A percentile compares a stretch with the other conserved stretches of the same genome.
phyloP scores from a whole-genome alignment of 2,329 filamentous ascomycete species.

The Penicillium rolfsii region DNA sequence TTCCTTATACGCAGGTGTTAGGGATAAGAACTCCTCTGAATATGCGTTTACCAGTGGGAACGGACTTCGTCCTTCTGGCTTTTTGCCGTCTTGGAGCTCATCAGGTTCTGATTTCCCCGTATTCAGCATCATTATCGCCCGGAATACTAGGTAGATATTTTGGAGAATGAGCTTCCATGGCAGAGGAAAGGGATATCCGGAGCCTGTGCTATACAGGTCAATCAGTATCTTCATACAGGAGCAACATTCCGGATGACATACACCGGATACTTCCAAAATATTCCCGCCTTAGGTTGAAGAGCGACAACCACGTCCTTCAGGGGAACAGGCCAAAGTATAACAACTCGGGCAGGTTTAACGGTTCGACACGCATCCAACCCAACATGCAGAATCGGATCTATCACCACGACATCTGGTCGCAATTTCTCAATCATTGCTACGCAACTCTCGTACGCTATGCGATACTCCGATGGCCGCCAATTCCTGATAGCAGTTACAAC shows the following conservation, averaged over 20 bases:
- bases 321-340: slow-evolving; percentile 52
- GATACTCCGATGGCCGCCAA: slow-evolving; percentile 48
- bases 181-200: slow-evolving; percentile 52
- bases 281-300: slow-evolving; percentile 43
- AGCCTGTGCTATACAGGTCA: slow-evolving; percentile 42
- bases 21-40: slow-evolving; percentile 32
- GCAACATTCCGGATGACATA: slow-evolving; percentile 17
- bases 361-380: slow-evolving; percentile 50
- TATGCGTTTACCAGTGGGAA: slow-evolving; percentile 36
- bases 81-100: slow-evolving; percentile 29
- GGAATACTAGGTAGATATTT: slow-evolving; percentile 48
- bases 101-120: slow-evolving; percentile 24
- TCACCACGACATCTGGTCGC: slow-evolving; percentile 46
- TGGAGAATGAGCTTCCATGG: slow-evolving; percentile 49
- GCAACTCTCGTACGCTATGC: slow-evolving; percentile 45
- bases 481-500: slow-evolving; percentile 35
- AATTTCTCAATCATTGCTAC: slow-evolving; percentile 44
- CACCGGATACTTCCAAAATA: slow-evolving; percentile 41
- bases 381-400: slow-evolving; percentile 51
- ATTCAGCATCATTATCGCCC: slow-evolving; percentile 16
- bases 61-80: slow-evolving; percentile 30
- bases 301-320: slow-evolving; percentile 47
- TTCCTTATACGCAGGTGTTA: slow-evolving; percentile 37
- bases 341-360: slow-evolving; percentile 34
- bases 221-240: neutral